Conservation (phyloP, 2,329 filamentous ascomycete genomes). For the Fusarium duplospermum region DNA sequence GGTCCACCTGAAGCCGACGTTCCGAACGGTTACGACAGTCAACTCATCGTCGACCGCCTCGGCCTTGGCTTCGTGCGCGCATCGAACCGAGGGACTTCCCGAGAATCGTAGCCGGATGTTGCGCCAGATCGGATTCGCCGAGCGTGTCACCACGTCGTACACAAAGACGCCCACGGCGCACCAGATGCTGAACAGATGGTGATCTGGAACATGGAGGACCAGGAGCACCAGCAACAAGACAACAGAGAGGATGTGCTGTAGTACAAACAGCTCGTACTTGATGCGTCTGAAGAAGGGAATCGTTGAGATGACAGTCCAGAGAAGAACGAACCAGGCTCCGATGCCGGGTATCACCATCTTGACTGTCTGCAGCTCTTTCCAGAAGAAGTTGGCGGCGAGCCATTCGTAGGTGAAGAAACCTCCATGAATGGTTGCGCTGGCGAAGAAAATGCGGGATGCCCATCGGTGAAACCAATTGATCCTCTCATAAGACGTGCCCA, state of each 20-base stretch:
- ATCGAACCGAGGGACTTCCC: conserved; percentile 19
- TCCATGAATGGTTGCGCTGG: conserved; percentile 41
- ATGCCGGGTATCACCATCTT: conserved; percentile 44
- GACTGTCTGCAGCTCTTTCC: conserved; percentile 40
- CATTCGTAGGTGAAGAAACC: conserved; percentile 41
- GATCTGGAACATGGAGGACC: conserved; percentile 41
- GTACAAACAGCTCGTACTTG: conserved; percentile 45
- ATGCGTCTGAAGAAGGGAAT: conserved; percentile 40
- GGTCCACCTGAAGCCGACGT: conserved; percentile 37
- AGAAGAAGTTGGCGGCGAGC: conserved; percentile 41
- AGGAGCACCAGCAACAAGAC: conserved; percentile 36
- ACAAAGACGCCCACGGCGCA: conserved; percentile 41
- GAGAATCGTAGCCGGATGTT: conserved; percentile 37
- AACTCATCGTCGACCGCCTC: conserved; percentile 37
- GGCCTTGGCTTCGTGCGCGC: conserved; percentile 34
- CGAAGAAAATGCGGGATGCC: conserved; percentile 39
- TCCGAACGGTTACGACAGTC: conserved; percentile 35
- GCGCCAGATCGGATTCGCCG: conserved; percentile 42
- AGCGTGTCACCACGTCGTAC: conserved; percentile 43
- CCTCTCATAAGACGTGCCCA: conserved; percentile 42
- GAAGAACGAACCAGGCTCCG: conserved; percentile 41
- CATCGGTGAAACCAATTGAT: conserved; percentile 44
- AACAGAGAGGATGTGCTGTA: conserved; percentile 43
- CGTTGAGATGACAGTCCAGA: conserved; percentile 42
- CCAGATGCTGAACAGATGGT: conserved; percentile 45